Evolutionary conservation across 1,284 basidiomycete species (phyloP).

Genomic region (Fomitiporia mediterranea): DNA sequence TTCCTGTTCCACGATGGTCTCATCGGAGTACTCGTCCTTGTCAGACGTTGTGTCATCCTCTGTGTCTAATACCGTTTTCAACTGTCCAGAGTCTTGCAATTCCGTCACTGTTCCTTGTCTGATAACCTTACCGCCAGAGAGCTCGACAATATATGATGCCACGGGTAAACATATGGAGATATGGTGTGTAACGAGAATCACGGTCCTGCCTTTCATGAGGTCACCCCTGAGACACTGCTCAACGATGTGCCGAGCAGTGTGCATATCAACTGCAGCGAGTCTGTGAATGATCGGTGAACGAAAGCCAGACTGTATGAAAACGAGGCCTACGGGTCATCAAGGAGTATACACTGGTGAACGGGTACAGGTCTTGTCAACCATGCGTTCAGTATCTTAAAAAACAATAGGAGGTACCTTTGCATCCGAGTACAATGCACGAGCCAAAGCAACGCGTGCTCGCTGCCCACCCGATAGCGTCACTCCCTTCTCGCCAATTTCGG

Average conservation of each 20-base stretch:
- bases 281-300: conserved; percentile 32
- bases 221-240: conserved; percentile 58
- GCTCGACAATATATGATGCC: conserved; percentile 63
- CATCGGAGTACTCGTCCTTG: conserved; percentile 20
- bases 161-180: conserved; percentile 65
- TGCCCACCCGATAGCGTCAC: conserved; percentile 77
- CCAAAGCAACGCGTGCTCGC: conserved; percentile 70
- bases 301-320: conserved; percentile 8
- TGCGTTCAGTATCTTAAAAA: conserved; percentile 9
- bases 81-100: conserved; percentile 47
- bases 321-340: conserved; percentile 74
- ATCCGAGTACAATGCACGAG: conserved; percentile 60
- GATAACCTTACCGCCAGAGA: conserved; percentile 56
- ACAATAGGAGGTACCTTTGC: conserved; percentile 40
- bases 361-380: conserved; percentile 14
- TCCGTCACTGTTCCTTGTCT: conserved; percentile 54
- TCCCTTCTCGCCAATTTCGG: conserved; percentile 80
- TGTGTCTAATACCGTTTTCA: conserved; percentile 45
- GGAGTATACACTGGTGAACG: conserved; percentile 56
- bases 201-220: conserved; percentile 61
- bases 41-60: conserved; percentile 38
- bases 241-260: conserved; percentile 75
- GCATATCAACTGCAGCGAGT: conserved; percentile 85
- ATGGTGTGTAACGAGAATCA: conserved; percentile 86
- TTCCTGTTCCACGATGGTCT: conserved; percentile 27